phyloP scores from a whole-genome alignment of 2,329 filamentous ascomycete species.

The Pyrenophora teres region DNA sequence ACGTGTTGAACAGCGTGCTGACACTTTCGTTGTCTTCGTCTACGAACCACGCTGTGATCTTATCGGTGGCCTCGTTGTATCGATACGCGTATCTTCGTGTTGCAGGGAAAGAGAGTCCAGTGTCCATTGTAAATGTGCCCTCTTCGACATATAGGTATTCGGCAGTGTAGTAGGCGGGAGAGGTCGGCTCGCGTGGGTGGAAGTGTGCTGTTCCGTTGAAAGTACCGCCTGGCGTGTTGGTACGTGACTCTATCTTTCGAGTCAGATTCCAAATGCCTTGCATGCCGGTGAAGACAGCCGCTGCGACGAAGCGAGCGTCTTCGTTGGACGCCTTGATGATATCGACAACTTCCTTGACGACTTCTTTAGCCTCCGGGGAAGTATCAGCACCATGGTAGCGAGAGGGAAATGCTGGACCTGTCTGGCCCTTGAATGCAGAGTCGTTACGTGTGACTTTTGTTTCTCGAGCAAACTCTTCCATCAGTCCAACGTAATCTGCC shows the following conservation, averaged over 20 bases:
- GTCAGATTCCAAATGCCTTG: conserved; percentile 71
- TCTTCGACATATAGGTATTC: conserved; percentile 72
- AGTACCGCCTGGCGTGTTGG: conserved; percentile 65
- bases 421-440: conserved; percentile 50
- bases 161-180: conserved; percentile 34
- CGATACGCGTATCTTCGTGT: conserved; percentile 73
- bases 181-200: conserved; percentile 63
- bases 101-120: conserved; percentile 63
- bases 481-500: conserved; percentile 77
- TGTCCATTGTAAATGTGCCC: conserved; percentile 65
- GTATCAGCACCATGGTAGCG: conserved; percentile 38
- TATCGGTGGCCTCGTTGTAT: conserved; percentile 65
- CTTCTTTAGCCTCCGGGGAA: conserved; percentile 50
- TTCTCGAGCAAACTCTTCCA: conserved; percentile 70
- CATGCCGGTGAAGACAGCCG: conserved; percentile 71
- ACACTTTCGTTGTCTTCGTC: conserved; percentile 71
- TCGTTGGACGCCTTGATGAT: conserved; percentile 52
- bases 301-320: conserved; percentile 61
- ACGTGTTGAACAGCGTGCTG: conserved; percentile 75
- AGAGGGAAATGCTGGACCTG: conserved; percentile 52
- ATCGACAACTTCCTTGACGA: conserved; percentile 52
- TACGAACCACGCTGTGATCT: conserved; percentile 74
- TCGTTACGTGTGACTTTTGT: conserved; percentile 58
- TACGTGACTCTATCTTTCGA: conserved; percentile 59
- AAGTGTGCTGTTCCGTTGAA: conserved; percentile 70